Conservation (phyloP, 352 stramenopile genomes). For the Phytopythium boreale region DNA sequence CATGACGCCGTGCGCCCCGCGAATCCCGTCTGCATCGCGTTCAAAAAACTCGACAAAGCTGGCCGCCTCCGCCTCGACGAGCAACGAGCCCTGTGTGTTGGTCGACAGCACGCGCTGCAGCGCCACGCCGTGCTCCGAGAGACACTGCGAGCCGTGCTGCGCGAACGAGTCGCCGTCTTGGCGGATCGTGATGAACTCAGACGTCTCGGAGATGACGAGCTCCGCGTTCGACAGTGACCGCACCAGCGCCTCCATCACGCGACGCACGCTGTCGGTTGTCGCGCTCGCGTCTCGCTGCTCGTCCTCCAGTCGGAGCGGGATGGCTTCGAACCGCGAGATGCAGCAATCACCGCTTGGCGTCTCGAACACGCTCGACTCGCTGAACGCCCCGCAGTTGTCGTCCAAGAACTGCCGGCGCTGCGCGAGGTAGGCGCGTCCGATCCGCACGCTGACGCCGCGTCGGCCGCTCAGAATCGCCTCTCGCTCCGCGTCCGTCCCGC, state of each 20-base stretch:
- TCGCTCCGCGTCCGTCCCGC: background rate
- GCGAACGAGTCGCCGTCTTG: slow-evolving; percentile 5
- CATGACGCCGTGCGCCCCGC: slow-evolving; percentile 12
- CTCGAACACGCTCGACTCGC: slow-evolving; percentile 24
- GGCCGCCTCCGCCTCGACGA: slow-evolving; percentile 3
- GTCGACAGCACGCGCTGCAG: slow-evolving; percentile 4
- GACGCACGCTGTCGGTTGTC: background rate
- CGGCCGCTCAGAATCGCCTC: background rate
- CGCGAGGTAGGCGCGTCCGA: background rate
- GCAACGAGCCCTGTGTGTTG: background rate
- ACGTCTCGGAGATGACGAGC: slow-evolving; percentile 8
- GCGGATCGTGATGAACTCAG: slow-evolving; percentile 8
- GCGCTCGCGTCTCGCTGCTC: background rate
- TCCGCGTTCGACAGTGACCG: slow-evolving; percentile 6
- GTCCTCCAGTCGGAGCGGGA: slow-evolving; percentile 35
- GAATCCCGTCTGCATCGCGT: background rate
- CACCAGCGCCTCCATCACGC: background rate
- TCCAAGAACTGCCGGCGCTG: slow-evolving; percentile 5
- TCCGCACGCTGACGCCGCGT: background rate
- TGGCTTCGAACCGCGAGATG: slow-evolving; percentile 48
- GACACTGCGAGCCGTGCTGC: background rate
- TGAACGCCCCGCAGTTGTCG: background rate
- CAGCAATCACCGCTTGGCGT: slow-evolving; percentile 45
- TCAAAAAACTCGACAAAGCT: slow-evolving; percentile 6
- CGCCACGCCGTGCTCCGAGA: background rate